Conservation (phyloP, 805 yeast species). For the Yarrowia sp. region DNA sequence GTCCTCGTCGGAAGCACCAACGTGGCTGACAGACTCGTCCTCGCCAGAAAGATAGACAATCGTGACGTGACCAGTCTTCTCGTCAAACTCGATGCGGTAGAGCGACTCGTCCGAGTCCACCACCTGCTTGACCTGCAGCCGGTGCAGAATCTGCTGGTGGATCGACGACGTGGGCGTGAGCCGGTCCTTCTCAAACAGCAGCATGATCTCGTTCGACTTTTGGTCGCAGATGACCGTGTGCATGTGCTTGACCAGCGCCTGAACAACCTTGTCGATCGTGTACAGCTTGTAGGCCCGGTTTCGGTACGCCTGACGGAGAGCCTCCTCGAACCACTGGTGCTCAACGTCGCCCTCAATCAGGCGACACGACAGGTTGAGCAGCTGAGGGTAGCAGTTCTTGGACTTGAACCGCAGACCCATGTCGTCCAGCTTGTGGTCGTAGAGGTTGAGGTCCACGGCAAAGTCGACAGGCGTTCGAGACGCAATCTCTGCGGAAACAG, state of each 20-base stretch:
- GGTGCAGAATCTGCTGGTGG: conserved; percentile 82
- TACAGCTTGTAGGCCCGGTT: conserved; percentile 90
- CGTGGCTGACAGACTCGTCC: conserved; percentile 39
- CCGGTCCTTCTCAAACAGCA: conserved; percentile 81
- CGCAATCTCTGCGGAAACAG: conserved; percentile 70
- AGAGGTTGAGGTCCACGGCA: conserved; percentile 80
- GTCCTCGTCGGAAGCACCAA: conserved; percentile 77
- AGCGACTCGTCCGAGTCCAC: conserved; percentile 87
- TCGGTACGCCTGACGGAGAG: conserved; percentile 89
- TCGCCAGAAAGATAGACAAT: conserved; percentile 85
- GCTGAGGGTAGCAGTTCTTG: conserved; percentile 58
- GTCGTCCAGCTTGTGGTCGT: conserved; percentile 77
- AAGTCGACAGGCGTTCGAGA: conserved; percentile 49
- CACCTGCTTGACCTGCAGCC: conserved; percentile 78
- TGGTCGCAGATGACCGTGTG: conserved; percentile 78
- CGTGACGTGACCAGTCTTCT: conserved; percentile 49
- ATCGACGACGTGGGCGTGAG: conserved; percentile 62
- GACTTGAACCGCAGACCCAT: conserved; percentile 65
- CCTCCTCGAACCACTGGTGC: conserved; percentile 92
- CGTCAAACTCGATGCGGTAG: conserved; percentile 80
- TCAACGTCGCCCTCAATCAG: conserved; percentile 88
- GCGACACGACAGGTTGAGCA: conserved; percentile 68
- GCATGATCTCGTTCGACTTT: conserved; percentile 74
- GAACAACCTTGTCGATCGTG: conserved; percentile 90
- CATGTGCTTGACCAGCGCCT: conserved; percentile 77